phyloP scores from a whole-genome alignment of 2,329 filamentous ascomycete species.

The Penicillium sp. region DNA sequence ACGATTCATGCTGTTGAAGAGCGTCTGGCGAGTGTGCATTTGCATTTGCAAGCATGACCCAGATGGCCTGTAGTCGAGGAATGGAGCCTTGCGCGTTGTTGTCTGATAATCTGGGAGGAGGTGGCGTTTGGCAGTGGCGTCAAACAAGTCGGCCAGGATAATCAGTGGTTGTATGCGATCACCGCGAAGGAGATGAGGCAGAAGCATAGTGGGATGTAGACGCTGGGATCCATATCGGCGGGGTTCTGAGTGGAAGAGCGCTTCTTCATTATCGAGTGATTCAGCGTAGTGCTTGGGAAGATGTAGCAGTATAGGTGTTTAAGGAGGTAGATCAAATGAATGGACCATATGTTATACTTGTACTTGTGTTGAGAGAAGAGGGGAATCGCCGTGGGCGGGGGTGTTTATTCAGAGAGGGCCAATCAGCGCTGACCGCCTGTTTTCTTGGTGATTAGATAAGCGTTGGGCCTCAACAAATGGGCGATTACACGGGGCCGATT shows the following conservation, averaged over 20 bases:
- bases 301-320: neutral
- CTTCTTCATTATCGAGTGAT: constrained; percentile 16
- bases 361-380: neutral
- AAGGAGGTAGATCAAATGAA: neutral
- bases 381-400: constrained; percentile 1
- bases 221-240: constrained; percentile 35
- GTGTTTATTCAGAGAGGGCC: constrained; percentile 1
- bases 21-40: neutral
- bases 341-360: neutral
- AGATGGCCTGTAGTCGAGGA: neutral
- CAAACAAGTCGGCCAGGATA: constrained; percentile 5
- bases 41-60: neutral
- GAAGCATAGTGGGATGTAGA: constrained; percentile 40
- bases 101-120: neutral
- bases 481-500: constrained; percentile 1
- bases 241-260: constrained; percentile 10
- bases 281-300: neutral
- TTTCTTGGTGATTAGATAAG: constrained; percentile 9
- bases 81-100: neutral
- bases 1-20: neutral
- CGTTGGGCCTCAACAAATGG: constrained; percentile 18
- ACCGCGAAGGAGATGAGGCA: constrained; percentile 42
- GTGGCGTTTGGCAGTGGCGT: neutral
- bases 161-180: constrained; percentile 37
- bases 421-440: neutral